Evolutionary conservation across 2,329 filamentous ascomycete species (phyloP).

Genomic region (Aureobasidium melanogenum): DNA sequence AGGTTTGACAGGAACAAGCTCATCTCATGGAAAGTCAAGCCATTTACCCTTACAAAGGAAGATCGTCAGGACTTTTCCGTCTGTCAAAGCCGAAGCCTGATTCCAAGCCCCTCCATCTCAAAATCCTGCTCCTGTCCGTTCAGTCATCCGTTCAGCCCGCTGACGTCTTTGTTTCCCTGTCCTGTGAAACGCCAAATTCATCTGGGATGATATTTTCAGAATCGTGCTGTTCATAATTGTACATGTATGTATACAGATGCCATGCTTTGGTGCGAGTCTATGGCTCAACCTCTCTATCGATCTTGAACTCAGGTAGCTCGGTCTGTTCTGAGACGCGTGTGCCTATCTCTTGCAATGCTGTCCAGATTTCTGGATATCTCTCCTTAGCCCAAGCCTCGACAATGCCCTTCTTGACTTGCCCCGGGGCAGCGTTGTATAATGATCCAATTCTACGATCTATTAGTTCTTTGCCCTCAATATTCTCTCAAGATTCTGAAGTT

Average conservation of each 20-base stretch:
- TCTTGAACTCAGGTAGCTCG: constrained; percentile 18
- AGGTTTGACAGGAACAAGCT: constrained; percentile 1
- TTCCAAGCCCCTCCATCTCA: neutral
- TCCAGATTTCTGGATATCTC: constrained; percentile 62
- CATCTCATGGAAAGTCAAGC: neutral
- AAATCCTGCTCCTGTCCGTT: neutral
- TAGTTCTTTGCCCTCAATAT: neutral
- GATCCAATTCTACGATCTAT: constrained; percentile 53
- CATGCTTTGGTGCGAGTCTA: constrained; percentile 1
- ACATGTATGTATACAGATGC: neutral
- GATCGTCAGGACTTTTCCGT: constrained; percentile 3
- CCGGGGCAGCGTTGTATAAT: constrained; percentile 64
- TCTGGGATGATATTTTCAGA: neutral
- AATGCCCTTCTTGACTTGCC: constrained; percentile 50
- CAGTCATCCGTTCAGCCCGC: neutral
- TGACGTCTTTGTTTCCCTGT: neutral
- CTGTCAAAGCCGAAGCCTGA: constrained; percentile 7
- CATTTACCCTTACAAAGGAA: neutral
- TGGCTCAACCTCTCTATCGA: constrained; percentile 18
- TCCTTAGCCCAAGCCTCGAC: constrained; percentile 67
- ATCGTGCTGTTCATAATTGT: neutral
- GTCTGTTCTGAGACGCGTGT: constrained; percentile 15
- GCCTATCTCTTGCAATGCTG: constrained; percentile 50
- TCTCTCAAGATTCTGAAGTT: neutral
- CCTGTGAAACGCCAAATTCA: neutral